Conservation (phyloP, 2,329 filamentous ascomycete species). For the Ascochyta clinopodiicola region DNA sequence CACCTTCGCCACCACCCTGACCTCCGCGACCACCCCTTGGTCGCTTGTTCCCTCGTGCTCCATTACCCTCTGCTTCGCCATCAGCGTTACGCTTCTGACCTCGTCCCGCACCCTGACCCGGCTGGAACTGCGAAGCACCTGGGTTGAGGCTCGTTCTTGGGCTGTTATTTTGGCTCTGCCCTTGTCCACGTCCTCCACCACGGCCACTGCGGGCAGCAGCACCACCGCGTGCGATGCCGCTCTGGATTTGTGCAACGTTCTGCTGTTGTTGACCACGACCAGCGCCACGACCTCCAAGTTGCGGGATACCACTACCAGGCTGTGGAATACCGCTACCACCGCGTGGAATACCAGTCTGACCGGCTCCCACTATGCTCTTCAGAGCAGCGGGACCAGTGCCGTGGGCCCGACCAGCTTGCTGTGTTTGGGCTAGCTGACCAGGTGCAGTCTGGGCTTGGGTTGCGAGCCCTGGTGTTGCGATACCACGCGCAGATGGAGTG, state of each 20-base stretch:
- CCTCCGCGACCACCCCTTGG: slow-evolving; percentile 39
- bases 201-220: slow-evolving; percentile 37
- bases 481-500: slow-evolving; percentile 24
- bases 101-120: slow-evolving; percentile 33
- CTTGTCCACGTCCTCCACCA: slow-evolving; percentile 28
- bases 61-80: slow-evolving; percentile 37
- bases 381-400: slow-evolving; percentile 42
- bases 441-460: slow-evolving; percentile 12
- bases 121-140: slow-evolving; percentile 44
- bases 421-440: slow-evolving; percentile 28
- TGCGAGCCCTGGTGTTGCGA: slow-evolving; percentile 36
- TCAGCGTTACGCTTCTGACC: slow-evolving; percentile 45
- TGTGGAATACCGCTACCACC: slow-evolving; percentile 25
- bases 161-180: slow-evolving; percentile 29
- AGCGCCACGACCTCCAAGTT: slow-evolving; percentile 36
- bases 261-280: slow-evolving; percentile 29
- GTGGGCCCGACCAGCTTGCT: slow-evolving; percentile 29
- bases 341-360: slow-evolving; percentile 37
- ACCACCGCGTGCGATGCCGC: slow-evolving; percentile 35
- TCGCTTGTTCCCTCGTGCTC: slow-evolving; percentile 40
- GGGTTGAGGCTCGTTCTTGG: slow-evolving; percentile 44
- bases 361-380: slow-evolving; percentile 31
- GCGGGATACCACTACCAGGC: slow-evolving; percentile 38
- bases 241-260: slow-evolving; percentile 18
- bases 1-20: slow-evolving; percentile 25